These are phyloP conservation scores for Epichloe sylvatica DNA, from an alignment of 2,329 filamentous ascomycete species.

Conservation along the genomic window DNA sequence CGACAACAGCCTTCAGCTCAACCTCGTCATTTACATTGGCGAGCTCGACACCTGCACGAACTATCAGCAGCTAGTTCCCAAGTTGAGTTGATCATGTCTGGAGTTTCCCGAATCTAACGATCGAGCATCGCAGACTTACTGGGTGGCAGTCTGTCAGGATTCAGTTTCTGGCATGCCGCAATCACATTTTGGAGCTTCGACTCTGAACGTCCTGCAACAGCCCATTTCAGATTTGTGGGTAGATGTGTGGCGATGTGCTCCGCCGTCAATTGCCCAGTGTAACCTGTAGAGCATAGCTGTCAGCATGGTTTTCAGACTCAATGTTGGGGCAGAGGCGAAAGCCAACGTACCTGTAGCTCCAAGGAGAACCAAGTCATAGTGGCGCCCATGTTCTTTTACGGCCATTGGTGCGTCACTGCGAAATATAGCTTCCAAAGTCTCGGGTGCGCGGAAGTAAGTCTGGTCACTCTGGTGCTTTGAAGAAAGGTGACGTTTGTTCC, in stretches of 20 bases:
- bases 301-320: not conserved
- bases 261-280: slow-evolving; percentile 65
- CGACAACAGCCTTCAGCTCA: slow-evolving; percentile 34
- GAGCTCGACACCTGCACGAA: slow-evolving; percentile 34
- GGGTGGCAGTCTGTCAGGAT: slow-evolving; percentile 56
- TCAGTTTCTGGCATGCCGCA: slow-evolving; percentile 49
- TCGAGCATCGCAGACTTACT: slow-evolving; percentile 30
- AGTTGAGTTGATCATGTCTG: not conserved
- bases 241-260: slow-evolving; percentile 59
- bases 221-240: slow-evolving; percentile 74
- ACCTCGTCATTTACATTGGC: slow-evolving; percentile 31
- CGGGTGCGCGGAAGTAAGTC: not conserved
- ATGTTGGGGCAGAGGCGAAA: slow-evolving; percentile 5
- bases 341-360: slow-evolving; percentile 38
- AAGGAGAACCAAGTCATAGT: slow-evolving; percentile 44
- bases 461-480: not conserved
- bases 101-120: not conserved
- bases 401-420: slow-evolving; percentile 22
- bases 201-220: slow-evolving; percentile 68
- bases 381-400: slow-evolving; percentile 34
- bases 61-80: not conserved
- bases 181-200: slow-evolving; percentile 59
- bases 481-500: not conserved
- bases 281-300: slow-evolving; percentile 39
- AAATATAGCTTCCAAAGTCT: not conserved